Percentiles rank a stretch among this genome's conserved stretches.
These are phyloP conservation scores for Rhodotorula glutinis DNA, from an alignment of 1,284 basidiomycete genomes.

Conservation along the genomic window DNA sequence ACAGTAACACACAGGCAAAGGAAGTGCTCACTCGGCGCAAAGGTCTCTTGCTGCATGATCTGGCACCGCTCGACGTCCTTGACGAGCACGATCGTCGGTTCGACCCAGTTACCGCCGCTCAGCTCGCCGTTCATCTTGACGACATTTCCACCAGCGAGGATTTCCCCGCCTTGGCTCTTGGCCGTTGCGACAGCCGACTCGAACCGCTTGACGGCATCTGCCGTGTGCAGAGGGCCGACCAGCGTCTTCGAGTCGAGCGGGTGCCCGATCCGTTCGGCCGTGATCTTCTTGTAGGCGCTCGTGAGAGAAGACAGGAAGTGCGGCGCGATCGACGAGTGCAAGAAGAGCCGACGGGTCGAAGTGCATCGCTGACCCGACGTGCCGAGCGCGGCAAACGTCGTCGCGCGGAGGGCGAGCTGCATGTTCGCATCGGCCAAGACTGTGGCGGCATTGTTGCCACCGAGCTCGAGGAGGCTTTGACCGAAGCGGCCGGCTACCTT, in stretches of 20 bases:
- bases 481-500: constrained; percentile 76
- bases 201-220: constrained; percentile 65
- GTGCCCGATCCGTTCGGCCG: constrained; percentile 65
- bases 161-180: constrained; percentile 65
- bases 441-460: constrained; percentile 93
- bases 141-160: constrained; percentile 65
- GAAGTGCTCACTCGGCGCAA: constrained; percentile 60
- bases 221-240: constrained; percentile 81
- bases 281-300: constrained; percentile 62
- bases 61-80: constrained; percentile 51
- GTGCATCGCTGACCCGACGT: constrained; percentile 95
- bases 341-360: constrained; percentile 80
- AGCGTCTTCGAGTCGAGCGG: constrained; percentile 70
- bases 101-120: constrained; percentile 74
- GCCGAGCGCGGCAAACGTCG: constrained; percentile 91
- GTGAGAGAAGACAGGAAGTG: constrained; percentile 71
- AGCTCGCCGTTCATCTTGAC: constrained; percentile 54
- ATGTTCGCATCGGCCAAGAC: constrained; percentile 92
- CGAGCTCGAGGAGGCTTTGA: constrained; percentile 72
- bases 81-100: constrained; percentile 70
- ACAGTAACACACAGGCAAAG: background rate
- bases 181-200: constrained; percentile 63
- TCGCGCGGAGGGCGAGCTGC: constrained; percentile 75
- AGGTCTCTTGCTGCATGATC: constrained; percentile 79
- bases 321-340: constrained; percentile 74